Evolutionary conservation across 768 basidiomycete genomes (phyloP).

Genomic region (Pulveroboletus sp.): DNA sequence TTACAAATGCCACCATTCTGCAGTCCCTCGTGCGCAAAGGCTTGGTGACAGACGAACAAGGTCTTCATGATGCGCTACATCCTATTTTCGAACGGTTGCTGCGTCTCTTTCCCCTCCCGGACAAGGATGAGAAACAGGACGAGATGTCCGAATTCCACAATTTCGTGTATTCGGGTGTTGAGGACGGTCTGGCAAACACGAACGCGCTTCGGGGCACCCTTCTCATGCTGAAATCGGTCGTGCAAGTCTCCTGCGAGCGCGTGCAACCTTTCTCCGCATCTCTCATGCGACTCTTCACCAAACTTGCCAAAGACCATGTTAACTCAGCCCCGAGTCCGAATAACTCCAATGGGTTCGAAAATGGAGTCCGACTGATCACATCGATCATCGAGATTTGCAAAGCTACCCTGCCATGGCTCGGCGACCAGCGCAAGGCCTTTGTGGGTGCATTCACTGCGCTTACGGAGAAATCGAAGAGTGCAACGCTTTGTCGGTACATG

Average conservation of each 20-base stretch:
- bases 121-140: conserved; percentile 69
- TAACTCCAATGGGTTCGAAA: conserved; percentile 49
- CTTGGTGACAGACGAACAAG: conserved; percentile 71
- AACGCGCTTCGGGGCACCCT: conserved; percentile 74
- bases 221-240: conserved; percentile 82
- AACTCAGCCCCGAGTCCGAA: conserved; percentile 45
- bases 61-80: conserved; percentile 75
- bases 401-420: conserved; percentile 71
- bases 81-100: conserved; percentile 82
- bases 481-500: conserved; percentile 74
- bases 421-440: conserved; percentile 81
- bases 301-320: conserved; percentile 85
- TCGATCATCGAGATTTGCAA: conserved; percentile 88
- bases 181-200: conserved; percentile 73
- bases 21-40: conserved; percentile 87
- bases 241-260: conserved; percentile 74
- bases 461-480: conserved; percentile 85
- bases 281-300: conserved; percentile 80
- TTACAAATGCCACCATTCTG: conserved; percentile 62
- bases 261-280: conserved; percentile 73
- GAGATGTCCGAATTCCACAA: conserved; percentile 73
- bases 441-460: conserved; percentile 73
- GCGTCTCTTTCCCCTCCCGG: conserved; percentile 70
- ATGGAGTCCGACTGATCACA: conserved; percentile 60
- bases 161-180: conserved; percentile 70